phyloP scores from a whole-genome alignment of 116 monocot species.

The Trichopus zeylanicus region DNA sequence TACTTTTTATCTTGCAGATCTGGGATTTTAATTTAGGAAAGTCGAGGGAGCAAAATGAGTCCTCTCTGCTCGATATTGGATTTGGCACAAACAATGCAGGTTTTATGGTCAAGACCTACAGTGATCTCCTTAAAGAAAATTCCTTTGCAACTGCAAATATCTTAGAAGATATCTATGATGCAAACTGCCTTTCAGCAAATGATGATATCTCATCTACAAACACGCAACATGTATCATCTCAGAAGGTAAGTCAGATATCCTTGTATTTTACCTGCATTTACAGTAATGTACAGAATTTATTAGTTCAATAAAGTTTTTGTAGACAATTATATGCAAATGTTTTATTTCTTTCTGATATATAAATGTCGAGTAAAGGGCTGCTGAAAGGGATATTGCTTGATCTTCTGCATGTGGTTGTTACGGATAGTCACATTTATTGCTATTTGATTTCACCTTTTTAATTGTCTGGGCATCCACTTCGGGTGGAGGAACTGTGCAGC shows the following conservation, averaged over 20 bases:
- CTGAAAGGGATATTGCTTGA: background rate
- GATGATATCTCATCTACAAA: conserved; percentile 49
- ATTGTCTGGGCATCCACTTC: too few species aligned
- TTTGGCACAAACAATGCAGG: conserved; percentile 43
- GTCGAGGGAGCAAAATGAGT: conserved; percentile 54
- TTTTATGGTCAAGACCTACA: conserved; percentile 67
- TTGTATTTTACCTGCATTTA: background rate
- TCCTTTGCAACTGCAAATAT: conserved; percentile 33
- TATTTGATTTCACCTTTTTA: too few species aligned
- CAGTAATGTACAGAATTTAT: background rate
- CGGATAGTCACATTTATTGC: too few species aligned
- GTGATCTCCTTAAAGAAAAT: conserved; percentile 54
- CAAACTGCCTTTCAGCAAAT: conserved; percentile 24
- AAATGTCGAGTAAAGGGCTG: background rate
- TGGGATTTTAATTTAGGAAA: conserved; percentile 91
- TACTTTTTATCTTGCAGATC: conserved; percentile 35
- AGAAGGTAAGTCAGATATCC: conserved; percentile 31
- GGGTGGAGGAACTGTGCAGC: too few species aligned
- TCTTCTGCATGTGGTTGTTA: background rate
- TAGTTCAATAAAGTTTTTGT: background rate
- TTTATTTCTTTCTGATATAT: background rate
- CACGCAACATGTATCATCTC: conserved; percentile 17
- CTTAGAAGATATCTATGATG: conserved; percentile 49
- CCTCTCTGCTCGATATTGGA: conserved; percentile 38
- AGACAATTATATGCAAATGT: background rate